phyloP scores from a whole-genome alignment of 2,329 filamentous ascomycete species.

The Thelonectria olida region DNA sequence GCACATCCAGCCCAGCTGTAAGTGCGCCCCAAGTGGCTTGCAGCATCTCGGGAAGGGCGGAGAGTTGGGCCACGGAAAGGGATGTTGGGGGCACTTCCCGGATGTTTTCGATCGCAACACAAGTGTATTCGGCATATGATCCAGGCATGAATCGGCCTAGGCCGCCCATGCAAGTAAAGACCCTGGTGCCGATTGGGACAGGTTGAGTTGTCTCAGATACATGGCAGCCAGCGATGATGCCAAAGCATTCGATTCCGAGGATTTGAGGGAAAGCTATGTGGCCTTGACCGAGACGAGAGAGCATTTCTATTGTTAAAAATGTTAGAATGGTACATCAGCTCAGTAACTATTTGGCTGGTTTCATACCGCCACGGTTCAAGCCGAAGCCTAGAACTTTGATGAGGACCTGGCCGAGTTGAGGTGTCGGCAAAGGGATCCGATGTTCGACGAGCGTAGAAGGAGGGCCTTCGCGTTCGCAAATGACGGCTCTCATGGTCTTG shows the following conservation, averaged over 20 bases:
- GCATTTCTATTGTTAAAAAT: background rate
- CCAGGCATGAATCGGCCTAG: slow-evolving; percentile 5
- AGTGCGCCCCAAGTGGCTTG: slow-evolving; percentile 7
- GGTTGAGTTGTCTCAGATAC: background rate
- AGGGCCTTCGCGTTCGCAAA: background rate
- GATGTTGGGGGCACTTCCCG: background rate
- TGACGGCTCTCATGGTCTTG: background rate
- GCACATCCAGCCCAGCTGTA: slow-evolving; percentile 7
- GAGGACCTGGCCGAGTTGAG: background rate
- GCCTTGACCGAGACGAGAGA: background rate
- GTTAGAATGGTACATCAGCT: background rate
- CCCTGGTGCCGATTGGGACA: background rate
- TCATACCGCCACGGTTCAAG: background rate
- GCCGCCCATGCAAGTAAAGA: slow-evolving; percentile 15
- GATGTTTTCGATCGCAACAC: slow-evolving; percentile 3
- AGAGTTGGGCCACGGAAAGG: background rate
- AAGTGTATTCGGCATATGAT: slow-evolving; percentile 15
- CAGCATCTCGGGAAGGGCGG: slow-evolving; percentile 1
- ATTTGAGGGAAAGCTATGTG: slow-evolving; percentile 1
- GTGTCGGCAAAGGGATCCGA: background rate
- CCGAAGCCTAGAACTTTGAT: slow-evolving; percentile 1
- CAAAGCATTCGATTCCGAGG: slow-evolving; percentile 5
- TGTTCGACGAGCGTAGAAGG: background rate
- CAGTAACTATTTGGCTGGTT: background rate
- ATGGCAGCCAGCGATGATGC: background rate